phyloP scores from a whole-genome alignment of 2,329 filamentous ascomycete genomes.

The Aureobasidium sp. region DNA sequence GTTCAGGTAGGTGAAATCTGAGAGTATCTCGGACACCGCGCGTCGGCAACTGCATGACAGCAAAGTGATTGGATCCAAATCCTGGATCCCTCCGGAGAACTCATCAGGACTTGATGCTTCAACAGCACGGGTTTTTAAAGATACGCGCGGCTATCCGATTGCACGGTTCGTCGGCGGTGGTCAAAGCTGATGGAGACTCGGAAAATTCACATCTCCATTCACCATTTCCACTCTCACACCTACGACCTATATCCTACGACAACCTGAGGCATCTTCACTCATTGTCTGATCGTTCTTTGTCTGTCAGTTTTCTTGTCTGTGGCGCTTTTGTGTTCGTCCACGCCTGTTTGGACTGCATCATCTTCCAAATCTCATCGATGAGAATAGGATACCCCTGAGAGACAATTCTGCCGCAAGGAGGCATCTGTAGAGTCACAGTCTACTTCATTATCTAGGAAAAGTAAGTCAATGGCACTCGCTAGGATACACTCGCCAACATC shows the following conservation, averaged over 20 bases:
- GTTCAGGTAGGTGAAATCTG: neutral
- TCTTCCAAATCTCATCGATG: neutral
- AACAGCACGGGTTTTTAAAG: neutral
- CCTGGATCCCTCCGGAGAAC: neutral
- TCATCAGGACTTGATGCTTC: neutral
- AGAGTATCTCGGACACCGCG: neutral
- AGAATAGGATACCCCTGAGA: neutral
- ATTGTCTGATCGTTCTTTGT: neutral
- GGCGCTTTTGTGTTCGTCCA: neutral
- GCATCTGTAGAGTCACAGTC: neutral
- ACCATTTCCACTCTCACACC: neutral
- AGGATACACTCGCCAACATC: neutral
- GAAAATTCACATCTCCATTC: neutral
- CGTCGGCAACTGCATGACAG: neutral
- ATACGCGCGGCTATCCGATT: neutral
- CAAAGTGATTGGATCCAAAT: neutral
- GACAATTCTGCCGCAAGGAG: neutral
- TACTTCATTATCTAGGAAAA: neutral
- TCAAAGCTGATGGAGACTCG: neutral
- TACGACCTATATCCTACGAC: neutral
- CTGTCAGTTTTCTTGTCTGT: neutral
- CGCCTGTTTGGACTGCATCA: neutral
- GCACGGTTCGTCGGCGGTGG: neutral
- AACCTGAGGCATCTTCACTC: neutral
- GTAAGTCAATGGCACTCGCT: neutral